Base-by-base conservation (phyloP, 345 rosid genomes). In the Viola odorata region DNA sequence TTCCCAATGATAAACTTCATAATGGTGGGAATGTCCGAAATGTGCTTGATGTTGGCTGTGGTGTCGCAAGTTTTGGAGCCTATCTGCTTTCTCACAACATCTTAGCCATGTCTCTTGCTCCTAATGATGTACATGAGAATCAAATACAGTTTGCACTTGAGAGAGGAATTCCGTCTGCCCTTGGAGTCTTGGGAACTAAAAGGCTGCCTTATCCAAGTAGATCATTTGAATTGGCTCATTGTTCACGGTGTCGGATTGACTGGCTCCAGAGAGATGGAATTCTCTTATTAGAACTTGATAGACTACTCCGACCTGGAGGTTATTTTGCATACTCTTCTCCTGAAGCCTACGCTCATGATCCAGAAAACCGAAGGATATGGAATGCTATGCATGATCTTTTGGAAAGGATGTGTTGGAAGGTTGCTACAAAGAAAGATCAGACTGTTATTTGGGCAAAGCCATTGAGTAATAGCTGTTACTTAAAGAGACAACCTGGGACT, bases 31-130 rank as follows among this genome's bases (percentile, higher is more conserved):
- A 81, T 65, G 57, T 90, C 69, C 74, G 97, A 56, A 94, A 75
- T 61, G 99, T 88, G 66, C 97, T 94, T 65, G 99, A 94, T 60
- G 91, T 94, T 70, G 99, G 99, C 37, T 94, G 99, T 32, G 99
- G 99, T 37, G 99, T 94, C 61, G 99, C 99, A n/a, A 90, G 99
- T 72, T 94, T 94, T 17, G 99, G 99, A 53, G 99, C 97, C 12
- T 88, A 94, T 72, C 96, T 94, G 66, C 96, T 94, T 70, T 77
- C 88, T 53, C 91, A 74, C 64, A 77, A 83, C 66, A 86, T 90
- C 41, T 69, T 94, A 61, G 87, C 99, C 15, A 86, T 94, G 97
- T 94, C 99, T 37, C 76, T 94, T 62, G 99, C 99, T 10, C 99
- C 99, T 41, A 94, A 94, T 71, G 99, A 94, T 72, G 99, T 90